phyloP scores from a whole-genome alignment of 2,329 filamentous ascomycete genomes.

The Conoideocrella luteorostrata region DNA sequence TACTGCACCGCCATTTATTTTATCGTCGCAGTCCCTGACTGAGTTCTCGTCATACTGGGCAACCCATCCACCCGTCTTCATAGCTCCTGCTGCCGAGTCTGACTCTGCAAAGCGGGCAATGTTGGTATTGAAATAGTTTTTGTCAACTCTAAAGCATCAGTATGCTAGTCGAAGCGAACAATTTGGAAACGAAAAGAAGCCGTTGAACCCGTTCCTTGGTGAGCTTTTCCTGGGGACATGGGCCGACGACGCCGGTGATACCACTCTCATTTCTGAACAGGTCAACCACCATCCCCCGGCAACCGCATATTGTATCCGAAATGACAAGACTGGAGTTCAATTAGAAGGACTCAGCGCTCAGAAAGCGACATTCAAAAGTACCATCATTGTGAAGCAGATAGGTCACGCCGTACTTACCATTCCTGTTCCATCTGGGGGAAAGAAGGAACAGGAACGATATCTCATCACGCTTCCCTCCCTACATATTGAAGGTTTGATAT shows the following conservation, averaged over 20 bases:
- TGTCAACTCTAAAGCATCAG: constrained; percentile 87
- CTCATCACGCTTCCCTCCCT: constrained; percentile 86
- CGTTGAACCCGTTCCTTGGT: constrained; percentile 90
- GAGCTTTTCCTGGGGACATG: constrained; percentile 91
- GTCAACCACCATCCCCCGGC: constrained; percentile 92
- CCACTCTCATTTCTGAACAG: constrained; percentile 86
- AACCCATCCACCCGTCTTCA: constrained; percentile 69
- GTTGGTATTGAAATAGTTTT: constrained; percentile 92
- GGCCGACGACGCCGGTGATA: constrained; percentile 75
- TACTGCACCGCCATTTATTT: constrained; percentile 76
- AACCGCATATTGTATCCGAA: constrained; percentile 89
- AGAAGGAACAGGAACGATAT: constrained; percentile 57
- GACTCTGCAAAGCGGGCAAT: constrained; percentile 78
- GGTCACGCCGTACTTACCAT: constrained; percentile 81
- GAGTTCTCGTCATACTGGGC: constrained; percentile 82
- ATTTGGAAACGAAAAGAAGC: constrained; percentile 92
- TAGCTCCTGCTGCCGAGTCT: constrained; percentile 71
- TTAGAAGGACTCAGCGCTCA: constrained; percentile 91
- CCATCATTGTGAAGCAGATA: constrained; percentile 91
- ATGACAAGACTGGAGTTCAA: constrained; percentile 72
- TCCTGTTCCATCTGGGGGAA: constrained; percentile 35
- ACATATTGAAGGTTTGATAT: constrained; percentile 90
- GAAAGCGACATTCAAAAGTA: constrained; percentile 88
- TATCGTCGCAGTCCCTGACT: constrained; percentile 69
- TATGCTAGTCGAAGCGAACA: constrained; percentile 68